Conservation (phyloP, 805 yeast genomes). For the Nakazawaea laoshanensis region DNA sequence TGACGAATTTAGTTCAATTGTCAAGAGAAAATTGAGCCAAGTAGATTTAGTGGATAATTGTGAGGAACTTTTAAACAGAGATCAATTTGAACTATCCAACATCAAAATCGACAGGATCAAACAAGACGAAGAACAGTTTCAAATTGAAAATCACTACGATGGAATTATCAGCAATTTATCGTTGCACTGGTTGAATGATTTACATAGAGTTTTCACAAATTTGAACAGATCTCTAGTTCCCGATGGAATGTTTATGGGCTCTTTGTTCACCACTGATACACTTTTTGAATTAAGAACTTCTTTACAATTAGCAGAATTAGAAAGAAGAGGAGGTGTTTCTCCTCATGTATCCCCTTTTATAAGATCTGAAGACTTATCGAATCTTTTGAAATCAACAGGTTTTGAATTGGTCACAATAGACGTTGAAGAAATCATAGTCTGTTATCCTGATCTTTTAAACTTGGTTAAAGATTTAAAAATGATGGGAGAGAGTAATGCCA, state of each 20-base stretch:
- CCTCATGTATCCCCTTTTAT: constrained; percentile 80
- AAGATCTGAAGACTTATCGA: constrained; percentile 68
- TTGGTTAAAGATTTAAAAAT: constrained; percentile 63
- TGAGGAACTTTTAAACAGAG: constrained; percentile 40
- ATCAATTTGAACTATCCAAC: constrained; percentile 23
- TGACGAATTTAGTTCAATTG: constrained; percentile 33
- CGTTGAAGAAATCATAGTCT: constrained; percentile 74
- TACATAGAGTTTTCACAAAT: constrained; percentile 54
- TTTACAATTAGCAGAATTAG: constrained; percentile 75
- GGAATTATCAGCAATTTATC: constrained; percentile 68
- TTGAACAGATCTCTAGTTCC: constrained; percentile 58
- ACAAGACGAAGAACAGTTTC: constrained; percentile 59
- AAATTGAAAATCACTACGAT: constrained; percentile 42
- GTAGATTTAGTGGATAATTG: constrained; percentile 66
- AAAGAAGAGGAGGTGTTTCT: constrained; percentile 68
- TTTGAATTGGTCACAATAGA: constrained; percentile 78
- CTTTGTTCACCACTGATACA: constrained; percentile 80
- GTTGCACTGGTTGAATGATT: constrained; percentile 80
- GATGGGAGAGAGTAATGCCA: constrained; percentile 83
- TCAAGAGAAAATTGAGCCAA: constrained; percentile 41
- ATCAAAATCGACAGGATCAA: constrained; percentile 40
- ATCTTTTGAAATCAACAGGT: constrained; percentile 64
- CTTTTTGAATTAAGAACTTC: constrained; percentile 76
- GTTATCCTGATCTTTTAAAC: constrained; percentile 64
- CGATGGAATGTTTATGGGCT: constrained; percentile 76